Evolutionary conservation across 202 grass and related monocot species (phyloP), one percentile per base, ranked within the genome.

Genomic region (Alloteropsis angusta): DNA sequence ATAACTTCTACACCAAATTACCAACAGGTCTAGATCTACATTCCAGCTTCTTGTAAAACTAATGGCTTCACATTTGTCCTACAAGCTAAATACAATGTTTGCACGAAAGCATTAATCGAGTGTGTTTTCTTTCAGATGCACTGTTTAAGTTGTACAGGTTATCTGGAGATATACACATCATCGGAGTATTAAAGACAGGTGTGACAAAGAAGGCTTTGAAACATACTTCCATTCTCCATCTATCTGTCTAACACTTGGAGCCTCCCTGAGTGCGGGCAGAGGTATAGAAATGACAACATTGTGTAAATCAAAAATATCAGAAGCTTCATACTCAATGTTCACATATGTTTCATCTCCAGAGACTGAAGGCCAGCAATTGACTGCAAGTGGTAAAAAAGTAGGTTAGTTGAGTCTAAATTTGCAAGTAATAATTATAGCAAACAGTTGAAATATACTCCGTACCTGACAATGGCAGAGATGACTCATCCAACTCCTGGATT

Each of bases 181-280:
- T 25, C 15, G 10, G 30, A 68, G 52, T 39, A 82, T 74, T 47
- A 52, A 83, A 58, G n/a, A 70, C 16, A 89, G 39, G 50, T 30
- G 28, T 30, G 28, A 49, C 36, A 50, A 69, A 9, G 0, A 65
- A 52, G 48, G 39, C 30, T 53, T 68, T 21, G 37, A 85, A 90
- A 64, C 70, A 66, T 86, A 92, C 94, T 84, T 94, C 91, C 91
- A 97, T 70, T 94, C 94, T 78, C 94, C 94, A 67, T 97, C 91
- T 72, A 97, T 88, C 47, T 92, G 89, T 41, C 77, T 92, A 62
- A 94, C 82, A 80, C 80, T 90, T 58, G 94, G 94, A 65, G 80
- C 79, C 36, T 81, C 87, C 77, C 91, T 83, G 57, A 94, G 85
- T 78, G 83, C 83, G 68, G 94, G 91, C 53, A 97, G 87, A 49